phyloP scores from a whole-genome alignment of 1,284 basidiomycete species.

The Trametes versicolor region DNA sequence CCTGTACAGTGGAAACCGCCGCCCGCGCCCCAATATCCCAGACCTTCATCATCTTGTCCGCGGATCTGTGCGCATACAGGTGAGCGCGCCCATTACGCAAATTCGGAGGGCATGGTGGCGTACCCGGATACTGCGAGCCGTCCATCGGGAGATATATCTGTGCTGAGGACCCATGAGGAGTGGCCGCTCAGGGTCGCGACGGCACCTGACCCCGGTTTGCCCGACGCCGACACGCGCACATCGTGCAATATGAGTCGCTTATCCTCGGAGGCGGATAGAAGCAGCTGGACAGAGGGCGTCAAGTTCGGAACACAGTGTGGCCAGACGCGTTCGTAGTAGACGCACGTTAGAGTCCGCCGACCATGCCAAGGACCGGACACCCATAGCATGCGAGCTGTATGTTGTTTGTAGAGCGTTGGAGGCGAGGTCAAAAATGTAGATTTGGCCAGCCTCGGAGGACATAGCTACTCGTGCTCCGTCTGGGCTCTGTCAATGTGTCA shows the following conservation, averaged over 20 bases:
- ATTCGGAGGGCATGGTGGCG: slow-evolving; percentile 31
- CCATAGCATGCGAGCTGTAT: slow-evolving; percentile 88
- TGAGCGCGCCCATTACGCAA: slow-evolving; percentile 21
- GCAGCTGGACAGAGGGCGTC: slow-evolving; percentile 57
- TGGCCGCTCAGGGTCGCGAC: slow-evolving; percentile 88
- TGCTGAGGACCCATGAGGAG: slow-evolving; percentile 86
- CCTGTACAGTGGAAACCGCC: slow-evolving; percentile 80
- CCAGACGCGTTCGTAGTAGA: not conserved
- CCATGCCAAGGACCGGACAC: slow-evolving; percentile 86
- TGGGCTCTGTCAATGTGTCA: slow-evolving; percentile 70
- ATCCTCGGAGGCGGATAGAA: slow-evolving; percentile 89
- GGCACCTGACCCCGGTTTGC: slow-evolving; percentile 71
- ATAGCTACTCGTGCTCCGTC: slow-evolving; percentile 84
- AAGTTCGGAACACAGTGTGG: too few relatives aligned
- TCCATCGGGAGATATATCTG: slow-evolving; percentile 83
- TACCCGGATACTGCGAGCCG: slow-evolving; percentile 84
- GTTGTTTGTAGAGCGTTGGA: slow-evolving; percentile 69
- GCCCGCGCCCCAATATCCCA: slow-evolving; percentile 87
- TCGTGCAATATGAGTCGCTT: slow-evolving; percentile 89
- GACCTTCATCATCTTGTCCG: slow-evolving; percentile 86
- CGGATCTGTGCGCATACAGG: slow-evolving; percentile 60
- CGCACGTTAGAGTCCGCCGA: slow-evolving; percentile 77
- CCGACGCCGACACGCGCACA: slow-evolving; percentile 69
- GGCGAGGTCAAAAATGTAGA: slow-evolving; percentile 83
- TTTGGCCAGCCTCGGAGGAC: slow-evolving; percentile 83